Evolutionary conservation across 129 eudicot species (phyloP).

Genomic region (Pittosporum tobira): DNA sequence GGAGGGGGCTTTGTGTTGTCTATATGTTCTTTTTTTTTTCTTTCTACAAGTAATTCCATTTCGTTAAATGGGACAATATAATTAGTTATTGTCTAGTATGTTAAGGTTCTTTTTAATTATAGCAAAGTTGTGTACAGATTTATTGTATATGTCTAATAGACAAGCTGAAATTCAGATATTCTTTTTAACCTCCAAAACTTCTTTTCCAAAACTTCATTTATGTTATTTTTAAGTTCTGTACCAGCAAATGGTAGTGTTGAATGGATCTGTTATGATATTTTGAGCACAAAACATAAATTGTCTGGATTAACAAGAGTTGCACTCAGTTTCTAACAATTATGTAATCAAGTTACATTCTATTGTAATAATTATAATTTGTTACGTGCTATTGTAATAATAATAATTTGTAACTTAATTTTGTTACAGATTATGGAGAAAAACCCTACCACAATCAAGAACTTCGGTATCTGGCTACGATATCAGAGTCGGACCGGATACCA

Average conservation of each 20-base stretch:
- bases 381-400: neutral
- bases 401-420: neutral
- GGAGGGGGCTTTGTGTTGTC: too few species aligned
- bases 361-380: neutral
- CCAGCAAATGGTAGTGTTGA: neutral
- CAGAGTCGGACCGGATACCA: conserved; percentile 88
- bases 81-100: too few species aligned
- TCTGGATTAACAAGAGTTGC: neutral
- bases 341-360: neutral
- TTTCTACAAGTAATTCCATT: too few species aligned
- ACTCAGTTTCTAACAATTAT: neutral
- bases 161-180: too few species aligned
- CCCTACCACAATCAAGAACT: conserved; percentile 92
- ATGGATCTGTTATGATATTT: neutral
- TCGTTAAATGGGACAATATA: too few species aligned
- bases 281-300: neutral
- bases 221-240: neutral
- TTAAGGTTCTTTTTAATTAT: too few species aligned
- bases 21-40: too few species aligned
- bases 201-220: too few species aligned
- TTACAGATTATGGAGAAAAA: conserved; percentile 73
- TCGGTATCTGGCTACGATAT: conserved; percentile 84
- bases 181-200: too few species aligned
- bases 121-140: too few species aligned
- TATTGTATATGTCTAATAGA: too few species aligned